These are phyloP conservation scores for Penicillium palitans DNA, from an alignment of 2,329 filamentous ascomycete species.

Conservation along the genomic window DNA sequence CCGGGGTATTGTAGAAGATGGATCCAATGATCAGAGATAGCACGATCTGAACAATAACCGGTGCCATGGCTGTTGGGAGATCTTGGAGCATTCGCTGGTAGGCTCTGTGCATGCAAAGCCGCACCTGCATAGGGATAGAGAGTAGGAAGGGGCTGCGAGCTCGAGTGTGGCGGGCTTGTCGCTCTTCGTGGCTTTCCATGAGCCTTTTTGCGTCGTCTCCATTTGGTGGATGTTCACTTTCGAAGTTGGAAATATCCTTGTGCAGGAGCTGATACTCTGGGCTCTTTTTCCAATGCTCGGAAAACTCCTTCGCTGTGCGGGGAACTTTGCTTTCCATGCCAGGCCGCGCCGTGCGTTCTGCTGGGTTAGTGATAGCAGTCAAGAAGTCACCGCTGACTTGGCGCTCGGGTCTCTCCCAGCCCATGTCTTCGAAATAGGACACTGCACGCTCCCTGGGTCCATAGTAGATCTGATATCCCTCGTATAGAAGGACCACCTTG, in stretches of 20 bases:
- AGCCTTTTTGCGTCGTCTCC: constrained; percentile 32
- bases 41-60: constrained; percentile 63
- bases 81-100: constrained; percentile 74
- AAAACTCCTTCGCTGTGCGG: constrained; percentile 68
- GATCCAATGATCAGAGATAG: constrained; percentile 76
- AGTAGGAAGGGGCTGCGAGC: constrained; percentile 66
- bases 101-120: constrained; percentile 76
- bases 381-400: constrained; percentile 69
- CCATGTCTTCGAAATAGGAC: constrained; percentile 65
- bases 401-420: constrained; percentile 64
- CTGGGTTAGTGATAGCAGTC: constrained; percentile 64
- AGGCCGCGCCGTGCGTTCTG: constrained; percentile 53
- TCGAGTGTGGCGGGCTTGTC: constrained; percentile 49
- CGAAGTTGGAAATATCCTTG: constrained; percentile 40
- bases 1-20: constrained; percentile 74
- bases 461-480: constrained; percentile 73
- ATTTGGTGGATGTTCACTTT: constrained; percentile 38
- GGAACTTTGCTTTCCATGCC: constrained; percentile 64
- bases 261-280: constrained; percentile 43
- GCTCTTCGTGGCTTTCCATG: constrained; percentile 35
- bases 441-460: constrained; percentile 61
- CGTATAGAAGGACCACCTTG: constrained; percentile 68
- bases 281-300: constrained; percentile 53
- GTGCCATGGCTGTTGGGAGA: constrained; percentile 66
- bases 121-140: constrained; percentile 70